A percentile compares a stretch with the other conserved stretches of the same genome.
phyloP scores from a whole-genome alignment of 73 alveolate species.

The Blepharisma japonicum region DNA sequence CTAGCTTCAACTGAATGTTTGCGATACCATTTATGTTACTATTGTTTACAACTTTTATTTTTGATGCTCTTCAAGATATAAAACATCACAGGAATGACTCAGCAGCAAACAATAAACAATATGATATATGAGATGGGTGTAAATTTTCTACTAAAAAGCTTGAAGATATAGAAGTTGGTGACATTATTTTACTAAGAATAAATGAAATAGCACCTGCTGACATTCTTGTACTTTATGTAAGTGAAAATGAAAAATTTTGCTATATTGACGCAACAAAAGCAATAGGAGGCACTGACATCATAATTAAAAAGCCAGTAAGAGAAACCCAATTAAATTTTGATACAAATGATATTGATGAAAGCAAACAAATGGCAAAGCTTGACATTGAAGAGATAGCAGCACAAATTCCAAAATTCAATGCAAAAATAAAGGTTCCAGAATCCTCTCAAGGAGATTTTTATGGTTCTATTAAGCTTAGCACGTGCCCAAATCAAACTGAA shows the following conservation, averaged over 20 bases:
- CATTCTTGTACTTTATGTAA: not conserved
- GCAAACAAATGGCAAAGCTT: not conserved
- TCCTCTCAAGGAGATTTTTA: conserved; percentile 28
- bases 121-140: not conserved
- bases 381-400: conserved; percentile 21
- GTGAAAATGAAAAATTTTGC: not conserved
- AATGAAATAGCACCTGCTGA: conserved; percentile 28
- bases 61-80: too few relatives aligned
- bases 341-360: not conserved
- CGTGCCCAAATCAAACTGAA: conserved; percentile 64
- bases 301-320: not conserved
- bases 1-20: too few relatives aligned
- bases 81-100: not conserved
- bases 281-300: not conserved
- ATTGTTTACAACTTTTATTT: too few relatives aligned
- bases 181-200: not conserved
- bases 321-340: not conserved
- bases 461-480: conserved; percentile 49
- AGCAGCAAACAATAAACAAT: not conserved
- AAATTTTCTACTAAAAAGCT: not conserved
- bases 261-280: conserved; percentile 8
- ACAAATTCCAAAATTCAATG: conserved; percentile 56
- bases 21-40: too few relatives aligned
- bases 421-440: conserved; percentile 27
- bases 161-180: not conserved